A percentile compares a stretch with the other conserved stretches of the same genome.
Evolutionary conservation across 306 rosid genomes (phyloP).

Genomic region (Senna siamea): DNA sequence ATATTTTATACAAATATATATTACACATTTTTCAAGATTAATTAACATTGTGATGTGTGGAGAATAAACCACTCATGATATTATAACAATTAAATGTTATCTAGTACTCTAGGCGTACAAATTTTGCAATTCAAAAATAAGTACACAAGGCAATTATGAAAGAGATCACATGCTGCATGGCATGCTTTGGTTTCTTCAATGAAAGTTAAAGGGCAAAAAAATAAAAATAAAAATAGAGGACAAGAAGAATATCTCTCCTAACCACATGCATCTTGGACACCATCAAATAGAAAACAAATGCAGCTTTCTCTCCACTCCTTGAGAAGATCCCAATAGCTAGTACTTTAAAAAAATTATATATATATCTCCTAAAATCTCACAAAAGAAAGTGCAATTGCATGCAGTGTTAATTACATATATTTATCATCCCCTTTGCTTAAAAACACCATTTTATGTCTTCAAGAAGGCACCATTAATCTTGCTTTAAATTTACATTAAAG

Average conservation of each 20-base stretch:
- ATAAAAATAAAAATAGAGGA: conserved; percentile 45
- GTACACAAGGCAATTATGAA: conserved; percentile 50
- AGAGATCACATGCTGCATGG: conserved; percentile 76
- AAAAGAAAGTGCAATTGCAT: conserved; percentile 52
- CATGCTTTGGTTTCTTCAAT: conserved; percentile 77
- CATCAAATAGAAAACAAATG: conserved; percentile 51
- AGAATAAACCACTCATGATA: conserved; percentile 42
- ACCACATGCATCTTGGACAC: conserved; percentile 89
- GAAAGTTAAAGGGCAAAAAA: conserved; percentile 59
- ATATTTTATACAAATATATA: background rate
- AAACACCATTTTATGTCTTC: conserved; percentile 57
- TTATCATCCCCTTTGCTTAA: conserved; percentile 62
- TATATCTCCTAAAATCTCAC: conserved; percentile 55
- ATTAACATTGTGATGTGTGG: conserved; percentile 15
- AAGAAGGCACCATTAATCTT: conserved; percentile 45
- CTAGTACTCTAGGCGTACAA: conserved; percentile 38
- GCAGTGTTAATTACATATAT: conserved; percentile 5
- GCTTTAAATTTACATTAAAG: conserved; percentile 37
- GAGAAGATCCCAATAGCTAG: conserved; percentile 64
- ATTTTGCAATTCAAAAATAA: conserved; percentile 40
- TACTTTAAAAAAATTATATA: no score
- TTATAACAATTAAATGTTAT: no score
- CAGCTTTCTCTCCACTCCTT: conserved; percentile 48
- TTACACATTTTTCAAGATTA: conserved; percentile 42
- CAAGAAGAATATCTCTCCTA: conserved; percentile 47